phyloP scores from a whole-genome alignment of 768 basidiomycete genomes.

The Pleurotus djamor region DNA sequence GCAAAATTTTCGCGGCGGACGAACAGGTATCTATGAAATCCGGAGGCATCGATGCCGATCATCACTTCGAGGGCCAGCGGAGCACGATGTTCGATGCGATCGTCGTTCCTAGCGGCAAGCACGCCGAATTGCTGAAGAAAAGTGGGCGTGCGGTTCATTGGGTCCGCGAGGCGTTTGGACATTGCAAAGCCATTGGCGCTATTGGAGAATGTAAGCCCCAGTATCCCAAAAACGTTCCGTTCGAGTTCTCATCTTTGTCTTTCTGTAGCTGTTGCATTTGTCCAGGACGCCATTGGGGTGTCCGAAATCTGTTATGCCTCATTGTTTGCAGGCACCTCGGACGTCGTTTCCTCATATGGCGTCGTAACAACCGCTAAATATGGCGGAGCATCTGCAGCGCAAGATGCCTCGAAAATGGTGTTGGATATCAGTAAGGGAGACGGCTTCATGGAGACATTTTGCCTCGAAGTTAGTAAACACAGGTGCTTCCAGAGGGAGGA shows the following conservation, averaged over 20 bases:
- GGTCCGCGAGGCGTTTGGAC: slow-evolving; percentile 83
- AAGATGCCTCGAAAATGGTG: slow-evolving; percentile 41
- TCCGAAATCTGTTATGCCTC: slow-evolving; percentile 42
- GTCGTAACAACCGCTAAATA: slow-evolving; percentile 63
- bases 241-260: too few species aligned
- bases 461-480: slow-evolving; percentile 63
- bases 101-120: slow-evolving; percentile 72
- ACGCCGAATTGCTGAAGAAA: slow-evolving; percentile 50
- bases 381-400: slow-evolving; percentile 30
- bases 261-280: slow-evolving; percentile 28
- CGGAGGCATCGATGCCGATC: slow-evolving; percentile 49
- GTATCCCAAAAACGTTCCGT: too few species aligned
- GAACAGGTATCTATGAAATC: slow-evolving; percentile 19
- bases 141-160: slow-evolving; percentile 80
- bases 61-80: slow-evolving; percentile 75
- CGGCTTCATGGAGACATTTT: slow-evolving; percentile 59
- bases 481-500: slow-evolving; percentile 62
- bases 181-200: slow-evolving; percentile 81
- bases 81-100: slow-evolving; percentile 86
- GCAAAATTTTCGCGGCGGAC: slow-evolving; percentile 38
- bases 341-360: slow-evolving; percentile 56
- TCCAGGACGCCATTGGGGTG: slow-evolving; percentile 43
- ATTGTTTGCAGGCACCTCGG: slow-evolving; percentile 24
- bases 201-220: slow-evolving; percentile 55
- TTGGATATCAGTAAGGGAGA: slow-evolving; percentile 22